Evolutionary conservation across 208 protist genomes (phyloP), one percentile per base, ranked within the genome.

Genomic region (Borovskyia barvae): DNA sequence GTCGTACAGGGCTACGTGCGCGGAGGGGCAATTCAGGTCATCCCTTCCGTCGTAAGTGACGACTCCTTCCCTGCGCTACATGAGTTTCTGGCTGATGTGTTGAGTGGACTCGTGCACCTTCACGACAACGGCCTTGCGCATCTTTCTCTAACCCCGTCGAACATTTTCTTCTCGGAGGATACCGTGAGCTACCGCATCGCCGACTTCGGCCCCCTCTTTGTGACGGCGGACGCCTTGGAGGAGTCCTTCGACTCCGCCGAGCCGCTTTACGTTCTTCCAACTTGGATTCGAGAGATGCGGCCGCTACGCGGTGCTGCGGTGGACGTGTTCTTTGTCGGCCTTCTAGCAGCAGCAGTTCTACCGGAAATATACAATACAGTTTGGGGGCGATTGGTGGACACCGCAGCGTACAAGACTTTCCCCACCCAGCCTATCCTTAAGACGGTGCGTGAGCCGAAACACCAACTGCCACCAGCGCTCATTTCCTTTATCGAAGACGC

Each of bases 121-220:
- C 87, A 94, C 65, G 70, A 77, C 60, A 90, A 92, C 68, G 65
- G 68, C 15, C 48, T 92, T 5, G 58, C 75, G 11, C 81, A 92
- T 48, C 51, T 92, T 17, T 73, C 46, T 32, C 53, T 94, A 20
- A 52, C 47, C 2, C 87, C 87, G 22, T 70, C 72, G 14, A 94
- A 92, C 69, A 83, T 94, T 33, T 92, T 90, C 64, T 89, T 80
- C 45, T 40, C 60, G 25, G 46, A 70, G 12, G 62, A 62, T 8
- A 57, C 45, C 11, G 58, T 68, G 8, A 41, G 49, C 41, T 94
- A 84, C 62, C 57, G 72, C 24, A 36, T 94, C 8, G 50, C 83
- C 39, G 87, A 94, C 60, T 94, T 81, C 61, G 87, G 87, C 9
- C 79, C 81, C 0, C 39, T 90, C 9, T 94, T 90, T 63, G 57